Base-by-base conservation (phyloP, 192 early-diverging fungal species). In the Geosiphon pyriformis region DNA sequence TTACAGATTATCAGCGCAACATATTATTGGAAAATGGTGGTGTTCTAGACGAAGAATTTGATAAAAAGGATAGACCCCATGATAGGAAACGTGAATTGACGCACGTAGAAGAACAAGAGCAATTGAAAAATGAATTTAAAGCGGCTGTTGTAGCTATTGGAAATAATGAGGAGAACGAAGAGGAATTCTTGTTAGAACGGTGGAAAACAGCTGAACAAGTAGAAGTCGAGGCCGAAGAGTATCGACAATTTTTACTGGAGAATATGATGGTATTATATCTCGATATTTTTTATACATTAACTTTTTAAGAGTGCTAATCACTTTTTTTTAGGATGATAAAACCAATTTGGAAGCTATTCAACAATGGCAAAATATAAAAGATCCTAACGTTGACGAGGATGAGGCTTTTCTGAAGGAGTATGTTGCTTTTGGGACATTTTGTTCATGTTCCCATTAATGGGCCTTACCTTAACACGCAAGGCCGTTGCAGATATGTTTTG, bases 1-100 rank as follows among this genome's bases (percentile, higher is more conserved):
- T 97, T n/a, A 85, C 88, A 61, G 93, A 98, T 66, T 93, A 91
- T 67, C 91, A 96, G 69, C 87, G 92, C 20, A 72, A 89, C 23
- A 79, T 85, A 3, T 75, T 96, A 32, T 82, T 96, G 57, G 81
- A 85, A 33, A 76, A 82, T 59, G 77, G 83, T 11, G 87, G 79
- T 22, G 63, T 73, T 32, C 67, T 78, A 17, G 68, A 79, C 29
- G 78, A 82, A 32, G 76, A 73, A 37, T 72, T 73, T n/a, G 73
- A 77, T 22, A 74, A 80, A 32, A 65, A 70, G 17, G 80, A 87
- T 52, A 75, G 73, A 20, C 73, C 57, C 10, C 78, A 74, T 20
- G 69, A 61, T 30, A 56, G 69, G 6, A 64, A 59, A 2, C 53
- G 54, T 20, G 66, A 68, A 22, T 70, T 79, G 78, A 91, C 94